A percentile compares a stretch with the other conserved stretches of the same genome.
These are phyloP conservation scores for Sclerotinia spermophila DNA, from an alignment of 2,329 filamentous ascomycete genomes.

Conservation along the genomic window DNA sequence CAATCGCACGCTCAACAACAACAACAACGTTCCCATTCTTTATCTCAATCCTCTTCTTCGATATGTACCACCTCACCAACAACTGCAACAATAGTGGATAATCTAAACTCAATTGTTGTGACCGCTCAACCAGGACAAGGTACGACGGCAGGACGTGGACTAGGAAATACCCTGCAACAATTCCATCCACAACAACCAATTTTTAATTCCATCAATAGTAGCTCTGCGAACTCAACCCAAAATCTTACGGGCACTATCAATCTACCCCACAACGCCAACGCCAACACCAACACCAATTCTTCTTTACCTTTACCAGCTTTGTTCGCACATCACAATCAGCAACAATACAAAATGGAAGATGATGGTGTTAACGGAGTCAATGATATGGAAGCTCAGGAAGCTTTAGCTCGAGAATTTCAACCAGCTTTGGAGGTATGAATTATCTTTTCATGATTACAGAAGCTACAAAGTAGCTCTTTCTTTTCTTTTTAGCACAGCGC, in stretches of 20 bases:
- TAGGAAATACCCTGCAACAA: conserved; percentile 18
- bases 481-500: conserved; percentile 21
- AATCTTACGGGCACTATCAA: conserved; percentile 2
- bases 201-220: conserved; percentile 13
- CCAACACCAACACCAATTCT: conserved; percentile 22
- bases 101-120: conserved; percentile 6
- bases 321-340: conserved; percentile 19
- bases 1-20: not conserved
- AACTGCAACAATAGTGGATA: not conserved
- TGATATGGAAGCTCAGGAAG: conserved; percentile 51
- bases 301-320: conserved; percentile 18
- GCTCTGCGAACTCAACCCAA: not conserved
- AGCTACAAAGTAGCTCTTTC: not conserved
- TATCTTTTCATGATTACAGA: not conserved
- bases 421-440: conserved; percentile 52
- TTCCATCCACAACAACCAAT: conserved; percentile 18
- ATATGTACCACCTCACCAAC: conserved; percentile 6
- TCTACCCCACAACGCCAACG: conserved; percentile 19
- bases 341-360: conserved; percentile 29
- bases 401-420: conserved; percentile 56
- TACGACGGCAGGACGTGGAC: conserved; percentile 3
- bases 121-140: conserved; percentile 2
- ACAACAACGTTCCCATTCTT: conserved; percentile 3
- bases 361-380: conserved; percentile 18
- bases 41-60: conserved; percentile 1